Evolutionary conservation across 2,329 filamentous ascomycete species (phyloP).

Genomic region (Colletotrichum eremochloae): DNA sequence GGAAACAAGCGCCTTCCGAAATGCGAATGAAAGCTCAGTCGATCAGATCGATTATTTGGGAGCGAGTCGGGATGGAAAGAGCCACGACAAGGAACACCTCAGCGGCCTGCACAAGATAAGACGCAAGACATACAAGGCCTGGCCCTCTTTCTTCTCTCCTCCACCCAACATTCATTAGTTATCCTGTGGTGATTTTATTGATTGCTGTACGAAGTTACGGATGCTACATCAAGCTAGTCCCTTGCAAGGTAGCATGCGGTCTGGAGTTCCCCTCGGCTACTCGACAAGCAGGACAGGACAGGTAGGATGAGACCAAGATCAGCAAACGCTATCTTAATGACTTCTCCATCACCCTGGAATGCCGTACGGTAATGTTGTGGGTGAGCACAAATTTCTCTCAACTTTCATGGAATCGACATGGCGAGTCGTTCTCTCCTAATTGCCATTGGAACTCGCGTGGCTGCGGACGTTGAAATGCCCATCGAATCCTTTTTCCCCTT

Average conservation of each 20-base stretch:
- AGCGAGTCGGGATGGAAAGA: constrained; percentile 7
- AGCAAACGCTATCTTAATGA: constrained; percentile 1
- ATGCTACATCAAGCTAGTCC: constrained; percentile 14
- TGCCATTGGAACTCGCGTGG: not conserved
- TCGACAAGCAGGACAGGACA: not conserved
- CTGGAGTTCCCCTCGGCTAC: constrained; percentile 1
- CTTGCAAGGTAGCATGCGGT: not conserved
- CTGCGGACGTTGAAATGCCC: constrained; percentile 25
- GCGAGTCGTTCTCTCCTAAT: constrained; percentile 3
- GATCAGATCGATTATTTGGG: not conserved
- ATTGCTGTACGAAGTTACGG: constrained; percentile 1
- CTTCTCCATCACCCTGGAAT: not conserved
- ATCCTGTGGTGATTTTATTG: constrained; percentile 3
- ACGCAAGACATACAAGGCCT: not conserved
- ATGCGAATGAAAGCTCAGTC: constrained; percentile 5
- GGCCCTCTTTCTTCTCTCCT: constrained; percentile 4
- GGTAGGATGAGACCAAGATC: constrained; percentile 9
- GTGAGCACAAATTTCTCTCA: not conserved
- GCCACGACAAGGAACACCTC: constrained; percentile 17
- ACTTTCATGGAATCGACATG: not conserved
- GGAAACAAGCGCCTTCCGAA: constrained; percentile 17
- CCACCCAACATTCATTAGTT: not conserved
- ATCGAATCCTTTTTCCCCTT: constrained; percentile 7
- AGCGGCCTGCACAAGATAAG: constrained; percentile 25
- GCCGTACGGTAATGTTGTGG: not conserved